phyloP scores from a whole-genome alignment of 805 yeast species.

The Yarrowia bubula region DNA sequence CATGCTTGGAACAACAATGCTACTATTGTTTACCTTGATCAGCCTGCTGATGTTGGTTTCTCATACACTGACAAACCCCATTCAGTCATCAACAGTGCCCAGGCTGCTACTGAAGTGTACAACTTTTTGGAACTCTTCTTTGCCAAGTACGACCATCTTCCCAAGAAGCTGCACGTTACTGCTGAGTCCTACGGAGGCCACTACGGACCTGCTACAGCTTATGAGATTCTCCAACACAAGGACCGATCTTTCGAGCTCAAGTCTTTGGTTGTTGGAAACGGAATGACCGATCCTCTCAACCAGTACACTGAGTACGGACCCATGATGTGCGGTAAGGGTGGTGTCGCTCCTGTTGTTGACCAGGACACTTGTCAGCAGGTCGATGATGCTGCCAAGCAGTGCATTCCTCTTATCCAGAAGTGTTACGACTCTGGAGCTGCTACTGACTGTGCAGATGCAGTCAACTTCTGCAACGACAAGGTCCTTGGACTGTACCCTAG shows the following conservation, averaged over 20 bases:
- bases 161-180: constrained; percentile 64
- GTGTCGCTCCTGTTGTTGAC: constrained; percentile 55
- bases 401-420: constrained; percentile 55
- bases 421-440: constrained; percentile 72
- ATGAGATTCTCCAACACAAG: constrained; percentile 60
- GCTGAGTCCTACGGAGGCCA: constrained; percentile 87
- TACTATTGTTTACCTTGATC: constrained; percentile 75
- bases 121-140: constrained; percentile 73
- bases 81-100: constrained; percentile 50
- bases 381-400: constrained; percentile 19
- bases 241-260: constrained; percentile 61
- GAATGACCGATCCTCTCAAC: constrained; percentile 70
- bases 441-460: constrained; percentile 82
- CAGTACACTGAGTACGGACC: constrained; percentile 79
- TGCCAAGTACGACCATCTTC: constrained; percentile 50
- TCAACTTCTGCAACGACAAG: constrained; percentile 59
- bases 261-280: constrained; percentile 88
- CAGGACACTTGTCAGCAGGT: constrained; percentile 68
- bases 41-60: constrained; percentile 78
- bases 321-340: constrained; percentile 90
- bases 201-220: constrained; percentile 78
- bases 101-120: constrained; percentile 75
- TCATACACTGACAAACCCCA: constrained; percentile 48
- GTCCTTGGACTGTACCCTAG: constrained; percentile 4
- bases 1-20: constrained; percentile 79